Percentiles rank a stretch among this genome's conserved stretches.
Evolutionary conservation across 257 asterid genomes (phyloP).

Genomic region (Solanum bukasovii): DNA sequence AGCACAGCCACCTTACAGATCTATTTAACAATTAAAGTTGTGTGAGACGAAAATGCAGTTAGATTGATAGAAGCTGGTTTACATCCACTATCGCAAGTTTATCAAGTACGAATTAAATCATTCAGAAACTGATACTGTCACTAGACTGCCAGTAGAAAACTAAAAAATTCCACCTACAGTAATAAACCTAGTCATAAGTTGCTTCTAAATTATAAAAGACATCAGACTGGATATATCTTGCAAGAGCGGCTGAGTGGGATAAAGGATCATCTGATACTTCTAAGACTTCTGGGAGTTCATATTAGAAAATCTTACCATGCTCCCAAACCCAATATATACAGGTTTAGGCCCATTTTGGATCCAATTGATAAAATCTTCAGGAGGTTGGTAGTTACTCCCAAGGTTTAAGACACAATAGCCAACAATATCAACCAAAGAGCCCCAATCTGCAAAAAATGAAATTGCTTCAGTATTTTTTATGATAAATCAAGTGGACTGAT

Average conservation of each 20-base stretch:
- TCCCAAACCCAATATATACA: slow-evolving; percentile 91
- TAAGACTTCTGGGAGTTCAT: neutral
- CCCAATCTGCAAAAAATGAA: slow-evolving; percentile 71
- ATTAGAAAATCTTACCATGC: slow-evolving; percentile 64
- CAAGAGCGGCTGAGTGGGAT: neutral
- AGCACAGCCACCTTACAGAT: neutral
- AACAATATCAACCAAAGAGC: slow-evolving; percentile 83
- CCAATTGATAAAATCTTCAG: slow-evolving; percentile 67
- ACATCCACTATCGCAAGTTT: neutral
- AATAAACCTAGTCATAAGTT: neutral
- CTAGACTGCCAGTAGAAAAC: neutral
- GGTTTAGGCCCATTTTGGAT: slow-evolving; percentile 73
- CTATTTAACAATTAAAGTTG: neutral
- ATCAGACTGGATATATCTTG: neutral
- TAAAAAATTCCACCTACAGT: neutral
- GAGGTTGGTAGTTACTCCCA: slow-evolving; percentile 65
- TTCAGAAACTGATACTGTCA: neutral
- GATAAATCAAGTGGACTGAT: neutral
- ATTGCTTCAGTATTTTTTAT: neutral
- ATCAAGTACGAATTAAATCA: neutral
- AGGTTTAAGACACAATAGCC: slow-evolving; percentile 85
- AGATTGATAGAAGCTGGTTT: neutral
- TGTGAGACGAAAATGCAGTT: neutral
- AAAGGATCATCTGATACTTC: neutral
- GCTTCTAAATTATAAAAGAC: neutral